Base-by-base conservation (phyloP, 129 eudicot species). In the Flaveria bidentis region DNA sequence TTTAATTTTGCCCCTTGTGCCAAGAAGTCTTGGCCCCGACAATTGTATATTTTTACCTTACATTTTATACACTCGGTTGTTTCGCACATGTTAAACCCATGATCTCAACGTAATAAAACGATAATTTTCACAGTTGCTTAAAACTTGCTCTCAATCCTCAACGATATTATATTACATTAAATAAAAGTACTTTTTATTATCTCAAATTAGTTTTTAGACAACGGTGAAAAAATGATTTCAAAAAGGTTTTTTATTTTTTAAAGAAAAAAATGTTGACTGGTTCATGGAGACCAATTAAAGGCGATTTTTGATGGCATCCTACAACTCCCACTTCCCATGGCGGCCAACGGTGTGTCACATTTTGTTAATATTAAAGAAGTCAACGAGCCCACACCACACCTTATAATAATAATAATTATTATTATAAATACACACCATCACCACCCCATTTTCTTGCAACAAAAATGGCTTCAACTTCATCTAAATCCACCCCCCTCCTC, bases 401-500 rank as follows among this genome's bases (percentile, higher is more conserved):
- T 62, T 72, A n/a, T n/a, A n/a, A n/a, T n/a, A n/a, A n/a, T n/a
- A n/a, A 76, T 71, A 71, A 69, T 75, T 80, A 64, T 62, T 72
- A 76, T 71, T 76, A 69, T 75, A 84, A 64, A 74, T 45, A 39
- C 71, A 45, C 68, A 51, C 66, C 65, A 80, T 50, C 44, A 72
- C 60, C 52, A 67, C 17, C 51, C 12, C 57, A 67, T 73, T 63
- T 53, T 72, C 26, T 67, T 72, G 63, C 81, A 73, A 75, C 73
- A 51, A 85, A n/a, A 77, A 86, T 86, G 90, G 74, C 78, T 66
- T 72, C 73, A 42, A 62, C 13, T 60, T 58, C 69, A 25, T 45
- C 44, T 15, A 55, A 47, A 47, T 41, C 41, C 82, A 66, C 10
- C 79, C 63, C 75, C 53, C 69, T 68, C 11, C 15, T 82, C 79